These are phyloP conservation scores for Auricularia heimuer DNA, from an alignment of 768 basidiomycete species.

Conservation along the genomic window DNA sequence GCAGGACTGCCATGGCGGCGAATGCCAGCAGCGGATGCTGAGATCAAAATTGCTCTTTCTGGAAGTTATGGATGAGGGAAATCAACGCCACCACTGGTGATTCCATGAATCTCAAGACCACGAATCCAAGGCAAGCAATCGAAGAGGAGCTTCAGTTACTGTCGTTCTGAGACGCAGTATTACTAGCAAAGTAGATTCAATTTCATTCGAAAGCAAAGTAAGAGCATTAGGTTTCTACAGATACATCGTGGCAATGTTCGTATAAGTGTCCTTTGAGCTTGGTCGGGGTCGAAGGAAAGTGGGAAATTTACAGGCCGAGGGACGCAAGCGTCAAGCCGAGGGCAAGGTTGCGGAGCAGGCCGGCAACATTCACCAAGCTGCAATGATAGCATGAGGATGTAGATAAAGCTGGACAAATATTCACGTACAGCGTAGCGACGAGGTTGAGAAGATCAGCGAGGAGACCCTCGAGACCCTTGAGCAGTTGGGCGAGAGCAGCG, in stretches of 20 bases:
- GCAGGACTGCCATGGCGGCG: not conserved
- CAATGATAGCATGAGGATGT: not conserved
- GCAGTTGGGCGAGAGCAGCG: constrained; percentile 16
- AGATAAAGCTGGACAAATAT: not conserved
- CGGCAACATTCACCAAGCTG: constrained; percentile 9
- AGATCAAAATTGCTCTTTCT: not conserved
- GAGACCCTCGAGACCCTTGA: constrained; percentile 19
- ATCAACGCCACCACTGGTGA: too few species aligned
- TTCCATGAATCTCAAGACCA: too few species aligned
- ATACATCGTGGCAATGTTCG: not conserved
- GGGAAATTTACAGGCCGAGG: not conserved
- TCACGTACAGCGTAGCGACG: constrained; percentile 17
- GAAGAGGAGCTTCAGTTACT: too few species aligned
- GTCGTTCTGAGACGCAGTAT: too few species aligned
- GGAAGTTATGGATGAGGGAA: too few species aligned
- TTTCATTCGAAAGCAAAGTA: too few species aligned
- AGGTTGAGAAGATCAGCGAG: constrained; percentile 22
- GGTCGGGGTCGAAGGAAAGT: not conserved
- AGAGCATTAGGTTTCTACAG: not conserved
- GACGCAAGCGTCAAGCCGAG: constrained; percentile 6
- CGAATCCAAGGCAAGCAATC: too few species aligned
- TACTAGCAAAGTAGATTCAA: too few species aligned
- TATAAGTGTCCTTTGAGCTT: not conserved
- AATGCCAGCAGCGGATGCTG: not conserved
- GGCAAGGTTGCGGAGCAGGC: constrained; percentile 7